A percentile compares a stretch with the other conserved stretches of the same genome.
Evolutionary conservation across 2,329 filamentous ascomycete genomes (phyloP).

Genomic region (Fusarium pilosicola): DNA sequence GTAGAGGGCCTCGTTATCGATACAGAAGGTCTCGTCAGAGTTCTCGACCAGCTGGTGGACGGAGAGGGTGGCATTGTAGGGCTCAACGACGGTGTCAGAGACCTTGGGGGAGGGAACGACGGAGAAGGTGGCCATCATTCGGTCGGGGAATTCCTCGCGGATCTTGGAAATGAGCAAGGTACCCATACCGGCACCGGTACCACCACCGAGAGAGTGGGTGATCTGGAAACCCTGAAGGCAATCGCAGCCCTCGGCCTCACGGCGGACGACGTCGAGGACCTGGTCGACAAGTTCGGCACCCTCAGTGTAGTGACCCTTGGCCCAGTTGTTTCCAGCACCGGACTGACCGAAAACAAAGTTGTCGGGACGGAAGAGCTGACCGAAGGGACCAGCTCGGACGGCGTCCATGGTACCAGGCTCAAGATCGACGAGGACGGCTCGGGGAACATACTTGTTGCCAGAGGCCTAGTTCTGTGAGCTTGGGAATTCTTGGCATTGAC

Average conservation of each 20-base stretch:
- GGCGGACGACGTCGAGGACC: conserved; percentile 97
- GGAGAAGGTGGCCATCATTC: conserved; percentile 99
- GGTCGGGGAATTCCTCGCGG: conserved; percentile 99
- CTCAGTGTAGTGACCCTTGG: conserved; percentile 99
- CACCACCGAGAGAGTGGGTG: conserved; percentile 99
- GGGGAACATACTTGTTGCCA: conserved; percentile 99
- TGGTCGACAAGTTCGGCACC: conserved; percentile 99
- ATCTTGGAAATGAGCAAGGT: conserved; percentile 99
- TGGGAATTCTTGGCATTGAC: neutral
- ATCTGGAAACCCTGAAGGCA: conserved; percentile 99
- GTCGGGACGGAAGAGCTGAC: conserved; percentile 99
- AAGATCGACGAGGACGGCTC: conserved; percentile 98
- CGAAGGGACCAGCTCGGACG: conserved; percentile 96
- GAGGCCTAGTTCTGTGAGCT: conserved; percentile 71
- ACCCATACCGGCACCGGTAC: conserved; percentile 99
- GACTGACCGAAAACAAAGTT: conserved; percentile 99
- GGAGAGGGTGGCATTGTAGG: conserved; percentile 99
- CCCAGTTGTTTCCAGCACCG: conserved; percentile 99
- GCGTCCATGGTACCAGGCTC: conserved; percentile 99
- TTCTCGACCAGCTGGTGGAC: conserved; percentile 99
- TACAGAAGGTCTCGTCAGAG: conserved; percentile 99
- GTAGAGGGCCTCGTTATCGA: conserved; percentile 99
- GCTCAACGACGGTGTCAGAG: conserved; percentile 99
- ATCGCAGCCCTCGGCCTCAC: conserved; percentile 98
- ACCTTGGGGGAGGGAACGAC: conserved; percentile 99